Conservation (phyloP, 768 basidiomycete species). For the Russula abietina region DNA sequence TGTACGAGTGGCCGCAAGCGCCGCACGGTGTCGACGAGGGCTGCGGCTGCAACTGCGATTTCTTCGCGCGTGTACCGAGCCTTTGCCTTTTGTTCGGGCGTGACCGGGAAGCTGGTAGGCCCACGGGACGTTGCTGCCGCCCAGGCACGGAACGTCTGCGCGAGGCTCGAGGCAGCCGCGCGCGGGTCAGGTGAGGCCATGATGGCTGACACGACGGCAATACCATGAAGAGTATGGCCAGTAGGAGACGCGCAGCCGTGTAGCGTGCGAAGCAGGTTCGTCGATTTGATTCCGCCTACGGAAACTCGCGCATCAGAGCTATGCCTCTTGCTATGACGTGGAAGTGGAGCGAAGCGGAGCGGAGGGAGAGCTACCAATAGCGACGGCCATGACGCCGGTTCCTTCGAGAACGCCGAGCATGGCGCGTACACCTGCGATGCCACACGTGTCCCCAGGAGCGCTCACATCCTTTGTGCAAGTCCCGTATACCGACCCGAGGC, state of each 20-base stretch:
- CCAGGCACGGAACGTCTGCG: constrained; percentile 41
- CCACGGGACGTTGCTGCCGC: constrained; percentile 26
- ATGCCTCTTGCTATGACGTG: background rate
- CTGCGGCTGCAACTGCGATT: constrained; percentile 41
- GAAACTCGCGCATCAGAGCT: background rate
- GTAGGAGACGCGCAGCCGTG: constrained; percentile 60
- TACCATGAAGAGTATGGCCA: constrained; percentile 61
- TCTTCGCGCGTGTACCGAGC: constrained; percentile 29
- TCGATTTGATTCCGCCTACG: constrained; percentile 81
- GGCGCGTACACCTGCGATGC: constrained; percentile 64
- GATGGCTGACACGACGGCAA: constrained; percentile 88
- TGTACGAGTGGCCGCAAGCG: constrained; percentile 67
- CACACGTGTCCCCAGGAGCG: constrained; percentile 47
- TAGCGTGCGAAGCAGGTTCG: constrained; percentile 68
- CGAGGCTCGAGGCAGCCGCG: constrained; percentile 43
- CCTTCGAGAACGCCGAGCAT: constrained; percentile 62
- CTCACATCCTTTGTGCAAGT: constrained; percentile 75
- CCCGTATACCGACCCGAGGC: constrained; percentile 78
- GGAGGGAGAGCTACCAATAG: constrained; percentile 55
- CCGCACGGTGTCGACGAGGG: constrained; percentile 48
- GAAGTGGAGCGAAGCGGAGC: background rate
- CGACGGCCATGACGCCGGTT: constrained; percentile 64
- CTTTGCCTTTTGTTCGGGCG: background rate
- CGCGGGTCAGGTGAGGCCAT: constrained; percentile 56
- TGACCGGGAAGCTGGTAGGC: constrained; percentile 25